Evolutionary conservation across 1,139 yeast genomes (phyloP), one percentile per base, ranked within the genome.

Genomic region (Sugiyamaella sp.): DNA sequence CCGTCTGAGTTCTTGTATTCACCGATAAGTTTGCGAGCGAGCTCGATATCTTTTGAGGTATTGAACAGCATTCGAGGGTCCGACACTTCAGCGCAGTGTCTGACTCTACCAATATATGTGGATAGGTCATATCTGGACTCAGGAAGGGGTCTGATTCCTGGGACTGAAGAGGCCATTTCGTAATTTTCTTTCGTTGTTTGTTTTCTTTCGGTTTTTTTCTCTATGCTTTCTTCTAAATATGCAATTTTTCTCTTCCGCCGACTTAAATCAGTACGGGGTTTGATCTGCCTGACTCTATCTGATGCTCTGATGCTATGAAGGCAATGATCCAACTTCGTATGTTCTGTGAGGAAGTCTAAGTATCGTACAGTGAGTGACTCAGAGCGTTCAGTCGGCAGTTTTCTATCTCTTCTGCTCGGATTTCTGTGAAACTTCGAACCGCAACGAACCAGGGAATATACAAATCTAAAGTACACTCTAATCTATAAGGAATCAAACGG

Each of bases 81-180:
- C 1, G 96, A 85, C 54, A 93, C 86, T 60, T 86, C 95, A 9
- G 96, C 90, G 71, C 97, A 89, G 68, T 93, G 98, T 67, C 82
- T 81, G 51, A 93, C 98, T 64, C 99, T 80, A 12, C 99, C 99
- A 85, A 88, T 80, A 71, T 93, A 93, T 0, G 97, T 83, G 54
- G 79, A 65, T 41, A 91, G 75, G 69, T 93, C 96, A 71, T 83
- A 86, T 58, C 78, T 80, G 10, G 97, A 89, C 56, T 78, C 83
- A 3, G 97, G 97, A 37, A 90, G 75, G 0, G 86, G 77, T 43
- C 88, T 80, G 10, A 86, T 82, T 14, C 97, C 97, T 6, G 90
- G 83, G 44, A 89, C 80, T 4, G 96, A 83, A 14, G 96, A 87
- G 1, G 97, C 96, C 97, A 89, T 89, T 21, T 19, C 20, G 27